Evolutionary conservation across 495 filamentous ascomycete species (phyloP), one percentile per base, ranked within the genome.

Genomic region (Choiromyces venosus): DNA sequence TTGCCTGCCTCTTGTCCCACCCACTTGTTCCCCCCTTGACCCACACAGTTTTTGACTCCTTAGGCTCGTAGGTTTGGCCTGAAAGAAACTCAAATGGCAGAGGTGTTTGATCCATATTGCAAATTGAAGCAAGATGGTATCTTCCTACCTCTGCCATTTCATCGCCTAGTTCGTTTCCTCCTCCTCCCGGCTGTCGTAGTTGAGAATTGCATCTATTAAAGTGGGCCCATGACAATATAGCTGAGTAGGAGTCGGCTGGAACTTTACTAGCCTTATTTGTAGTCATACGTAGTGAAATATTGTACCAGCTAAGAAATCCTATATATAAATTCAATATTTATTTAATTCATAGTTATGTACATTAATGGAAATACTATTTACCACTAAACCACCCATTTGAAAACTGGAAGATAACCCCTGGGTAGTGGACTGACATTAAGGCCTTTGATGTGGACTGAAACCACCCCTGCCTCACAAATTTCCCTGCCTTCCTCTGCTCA

Each of bases 31-130:
- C 33, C 8, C 36, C 33, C 35, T 56, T 18, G 2, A 38, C 66
- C 66, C 66, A 73, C 35, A 64, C 52, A 33, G 66, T 64, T 25
- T 37, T 38, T 33, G 38, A 33, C 16, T 65, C 21, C 18, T 61
- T 73, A 4, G 44, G 36, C 19, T 69, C 36, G 36, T 69, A 44
- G 1, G 66, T 69, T n/a, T 44, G 35, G 21, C 71, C 37, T 1
- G 64, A 52, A 36, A 73, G 37, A 65, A 37, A 69, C 25, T 69
- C n/a, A n/a, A 65, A 69, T 25, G 66, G 71, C 37, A 69, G 37
- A 2, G 46, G 66, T 18, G 46, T 65, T 8, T 69, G 19, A 21
- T 65, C 69, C 69, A 71, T 65, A 33, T 65, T 71, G 19, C 36
- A 71, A 18, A 73, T 65, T n/a, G 29, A 4, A 7, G 10, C 29